Base-by-base conservation (phyloP, 352 stramenopile genomes). In the Elongisporangium prolatum region DNA sequence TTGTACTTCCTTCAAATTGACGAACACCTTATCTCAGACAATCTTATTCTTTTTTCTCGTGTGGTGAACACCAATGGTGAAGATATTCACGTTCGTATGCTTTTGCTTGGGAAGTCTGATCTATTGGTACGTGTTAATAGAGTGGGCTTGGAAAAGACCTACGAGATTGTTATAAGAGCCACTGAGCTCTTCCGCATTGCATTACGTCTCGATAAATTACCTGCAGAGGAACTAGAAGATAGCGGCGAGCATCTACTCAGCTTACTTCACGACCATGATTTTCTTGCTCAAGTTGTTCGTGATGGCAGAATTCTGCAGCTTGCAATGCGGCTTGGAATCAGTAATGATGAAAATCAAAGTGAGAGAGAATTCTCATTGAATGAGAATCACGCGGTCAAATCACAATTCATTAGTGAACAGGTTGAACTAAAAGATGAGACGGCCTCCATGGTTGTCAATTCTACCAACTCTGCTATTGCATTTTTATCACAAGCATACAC, bases 401-500 rank as follows among this genome's bases (percentile, higher is more conserved):
- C 51, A 6, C 37, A 14, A 22, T 59, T 56, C 34, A 21, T 50
- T 17, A 57, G 18, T 24, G 63, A 56, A n/a, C 56, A 14, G 54
- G 56, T 54, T 47, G 47, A 53, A 49, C 18, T 11, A 20, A 28
- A 51, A 50, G 38, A 3, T 34, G 21, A 24, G 8, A 54, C 14
- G 38, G 77, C 10, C 18, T 86, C 0, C 40, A 63, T 18, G 21
- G 55, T 0, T 84, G 68, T 50, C 69, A 57, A 20, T 37, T 57
- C 4, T 40, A 40, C 9, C 4, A 57, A 82, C 24, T 70, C 67
- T 0, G 64, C 67, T 20, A 51, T 85, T 10, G 75, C 72, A 3
- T 70, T 86, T 17, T 54, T 92, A 24, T 65, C 72, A 0, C 74
- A 80, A n/a, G 65, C 68, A 21, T 76, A 82, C 50, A 67, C 69